phyloP scores from a whole-genome alignment of 345 rosid genomes.

The Ceriops zippeliana region DNA sequence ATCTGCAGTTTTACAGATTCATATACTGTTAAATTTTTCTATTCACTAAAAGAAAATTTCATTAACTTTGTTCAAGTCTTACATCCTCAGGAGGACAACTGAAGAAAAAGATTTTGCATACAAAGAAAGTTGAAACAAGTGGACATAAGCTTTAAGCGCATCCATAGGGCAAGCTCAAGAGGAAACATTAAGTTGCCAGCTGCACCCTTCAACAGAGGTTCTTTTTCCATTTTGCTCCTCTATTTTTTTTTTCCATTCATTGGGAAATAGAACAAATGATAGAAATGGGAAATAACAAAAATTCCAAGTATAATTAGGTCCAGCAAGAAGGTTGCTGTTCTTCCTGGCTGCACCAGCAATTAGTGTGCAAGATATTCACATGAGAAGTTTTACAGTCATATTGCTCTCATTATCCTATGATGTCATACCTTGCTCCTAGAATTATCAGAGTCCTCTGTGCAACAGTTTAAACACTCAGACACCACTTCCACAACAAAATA shows the following conservation, averaged over 20 bases:
- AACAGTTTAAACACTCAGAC: constrained; percentile 90
- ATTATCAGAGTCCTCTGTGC: constrained; percentile 92
- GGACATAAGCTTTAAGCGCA: not conserved
- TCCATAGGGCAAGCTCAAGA: too few species aligned
- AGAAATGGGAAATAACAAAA: too few species aligned
- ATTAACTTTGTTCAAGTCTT: constrained; percentile 33
- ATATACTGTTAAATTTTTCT: not conserved
- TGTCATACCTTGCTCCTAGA: constrained; percentile 69
- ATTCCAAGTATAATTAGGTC: too few species aligned
- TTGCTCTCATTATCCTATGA: not conserved
- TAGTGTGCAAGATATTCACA: too few species aligned
- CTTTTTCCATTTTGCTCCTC: too few species aligned
- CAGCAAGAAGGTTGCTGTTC: too few species aligned
- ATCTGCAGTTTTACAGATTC: constrained; percentile 41
- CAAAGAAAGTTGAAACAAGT: not conserved
- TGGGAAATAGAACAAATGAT: too few species aligned
- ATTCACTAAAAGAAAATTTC: constrained; percentile 9
- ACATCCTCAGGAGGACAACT: not conserved
- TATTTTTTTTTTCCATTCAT: too few species aligned
- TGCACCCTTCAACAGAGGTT: too few species aligned
- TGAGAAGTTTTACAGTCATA: too few species aligned
- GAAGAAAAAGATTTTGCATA: not conserved
- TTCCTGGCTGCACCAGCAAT: too few species aligned
- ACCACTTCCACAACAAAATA: constrained; percentile 60
- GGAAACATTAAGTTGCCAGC: too few species aligned